Base-by-base conservation (phyloP, 2,329 filamentous ascomycete genomes). In the Pseudocercospora macadamiae region DNA sequence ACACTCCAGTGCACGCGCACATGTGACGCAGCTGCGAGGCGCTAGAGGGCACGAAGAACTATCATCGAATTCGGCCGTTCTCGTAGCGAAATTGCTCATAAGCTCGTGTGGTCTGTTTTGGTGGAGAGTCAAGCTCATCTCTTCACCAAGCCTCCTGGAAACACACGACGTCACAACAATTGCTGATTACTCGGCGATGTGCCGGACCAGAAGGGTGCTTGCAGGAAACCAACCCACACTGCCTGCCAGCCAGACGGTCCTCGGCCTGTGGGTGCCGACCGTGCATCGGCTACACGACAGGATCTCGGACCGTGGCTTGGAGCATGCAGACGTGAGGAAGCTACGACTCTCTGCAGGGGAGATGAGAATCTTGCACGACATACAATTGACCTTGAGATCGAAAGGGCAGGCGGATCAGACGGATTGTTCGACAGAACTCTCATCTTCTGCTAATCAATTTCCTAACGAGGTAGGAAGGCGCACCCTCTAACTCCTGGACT, bases 281-380 rank as follows among this genome's bases (percentile, higher is more conserved):
- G 9, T 49, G 23, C 45, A 49, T 49, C 45, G 45, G 47, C 21
- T 47, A 26, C 21, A 47, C 44, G 21, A 32, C 16, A 9, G 26
- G 18, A 49, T 49, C 47, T 32, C 47, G 47, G 42, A 14, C 42
- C 42, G 42, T 47, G 42, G 42, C 42, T 47, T 12, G 28, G 28
- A 32, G 6, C 28, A 32, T 6, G 28, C n/a, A n/a, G n/a, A n/a
- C 37, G 37, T 42, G 42, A 19, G n/a, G 23, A 23, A 26, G 23
- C 21, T 14, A 23, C 21, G 23, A 47, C 26, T 19, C n/a, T n/a
- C 19, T 14, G 42, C 4, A 26, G 42, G 42, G 19, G 42, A 47
- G 23, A 47, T 47, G 47, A 34, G 18, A 49, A 30, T n/a, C 47
- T 49, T 49, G 44, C 44, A 49, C 47, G 26, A 49, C 47, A 28